Evolutionary conservation across 306 rosid genomes (phyloP).

Genomic region (Acacia acuminata): DNA sequence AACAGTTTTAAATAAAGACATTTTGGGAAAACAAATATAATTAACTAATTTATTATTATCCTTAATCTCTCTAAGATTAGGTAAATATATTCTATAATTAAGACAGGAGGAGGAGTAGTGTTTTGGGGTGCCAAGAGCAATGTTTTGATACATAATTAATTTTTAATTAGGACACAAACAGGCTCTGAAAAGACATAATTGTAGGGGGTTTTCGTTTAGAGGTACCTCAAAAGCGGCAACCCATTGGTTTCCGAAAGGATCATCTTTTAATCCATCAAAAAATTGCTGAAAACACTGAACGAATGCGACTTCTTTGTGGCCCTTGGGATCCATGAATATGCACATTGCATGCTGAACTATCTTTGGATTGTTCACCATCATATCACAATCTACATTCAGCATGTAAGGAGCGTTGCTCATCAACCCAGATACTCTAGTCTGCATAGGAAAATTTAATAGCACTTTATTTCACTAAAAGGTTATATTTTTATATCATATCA

Average conservation of each 20-base stretch:
- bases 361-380: constrained; percentile 64
- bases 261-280: constrained; percentile 61
- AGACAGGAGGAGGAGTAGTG: no score
- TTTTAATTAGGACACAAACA: no score
- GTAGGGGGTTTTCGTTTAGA: not conserved
- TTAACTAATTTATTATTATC: no score
- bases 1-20: no score
- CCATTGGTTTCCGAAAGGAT: constrained; percentile 69
- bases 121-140: no score
- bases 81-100: no score
- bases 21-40: no score
- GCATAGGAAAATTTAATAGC: not conserved
- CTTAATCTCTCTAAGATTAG: no score
- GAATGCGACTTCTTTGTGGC: constrained; percentile 55
- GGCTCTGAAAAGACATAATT: not conserved
- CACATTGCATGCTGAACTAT: constrained; percentile 58
- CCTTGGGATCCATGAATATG: constrained; percentile 44
- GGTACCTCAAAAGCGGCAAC: constrained; percentile 25
- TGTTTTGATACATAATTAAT: no score
- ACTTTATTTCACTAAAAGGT: not conserved
- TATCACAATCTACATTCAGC: constrained; percentile 78
- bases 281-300: constrained; percentile 59
- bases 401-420: constrained; percentile 71
- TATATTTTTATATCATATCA: no score
- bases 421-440: constrained; percentile 76